Evolutionary conservation across 2,329 filamentous ascomycete species (phyloP).

Genomic region (Colletotrichum liaoningense): DNA sequence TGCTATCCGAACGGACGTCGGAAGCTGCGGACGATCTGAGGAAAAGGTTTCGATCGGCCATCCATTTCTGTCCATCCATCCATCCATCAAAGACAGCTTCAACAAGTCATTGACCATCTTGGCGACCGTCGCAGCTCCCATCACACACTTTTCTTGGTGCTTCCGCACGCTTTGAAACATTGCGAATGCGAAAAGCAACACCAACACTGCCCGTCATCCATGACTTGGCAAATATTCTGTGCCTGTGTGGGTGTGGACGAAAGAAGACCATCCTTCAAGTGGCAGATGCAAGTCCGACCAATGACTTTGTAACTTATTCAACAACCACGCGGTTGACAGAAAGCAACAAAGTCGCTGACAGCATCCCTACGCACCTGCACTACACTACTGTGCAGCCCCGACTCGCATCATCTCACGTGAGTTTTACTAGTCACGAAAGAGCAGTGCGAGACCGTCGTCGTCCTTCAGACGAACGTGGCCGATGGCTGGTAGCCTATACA

Average conservation of each 20-base stretch:
- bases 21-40: background rate
- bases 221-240: too few species aligned
- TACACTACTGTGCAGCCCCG: background rate
- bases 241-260: too few species aligned
- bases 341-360: background rate
- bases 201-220: background rate
- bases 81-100: background rate
- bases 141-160: constrained; percentile 24
- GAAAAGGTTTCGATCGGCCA: background rate
- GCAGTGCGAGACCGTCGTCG: background rate
- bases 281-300: too few species aligned
- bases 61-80: background rate
- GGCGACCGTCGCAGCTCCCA: constrained; percentile 11
- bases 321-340: background rate
- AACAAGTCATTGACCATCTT: background rate
- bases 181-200: background rate
- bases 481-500: background rate
- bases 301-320: too few species aligned
- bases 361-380: background rate
- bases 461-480: constrained; percentile 18
- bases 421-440: background rate
- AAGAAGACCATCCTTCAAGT: too few species aligned
- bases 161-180: constrained; percentile 6
- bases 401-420: background rate
- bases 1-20: background rate